Evolutionary conservation across 1,139 yeast species (phyloP), one percentile per base, ranked within the genome.

Genomic region (Hyphopichia pseudoburtonii): DNA sequence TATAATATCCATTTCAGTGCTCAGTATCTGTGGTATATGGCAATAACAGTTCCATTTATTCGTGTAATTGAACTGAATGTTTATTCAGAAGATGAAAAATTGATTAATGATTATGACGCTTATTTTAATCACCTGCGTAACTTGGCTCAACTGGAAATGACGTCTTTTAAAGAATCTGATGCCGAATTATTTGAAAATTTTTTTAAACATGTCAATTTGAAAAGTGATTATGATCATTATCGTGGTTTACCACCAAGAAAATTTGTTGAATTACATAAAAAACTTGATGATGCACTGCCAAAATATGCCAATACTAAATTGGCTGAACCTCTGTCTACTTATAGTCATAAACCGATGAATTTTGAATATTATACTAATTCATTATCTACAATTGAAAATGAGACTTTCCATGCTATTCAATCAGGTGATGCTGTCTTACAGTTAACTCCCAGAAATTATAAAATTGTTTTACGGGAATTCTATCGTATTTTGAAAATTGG

Each of bases 11-110:
- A 55, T 31, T 66, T 55, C 44, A 64, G 71, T 43, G 52, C 60
- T 3, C 69, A 66, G 41, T 64, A 60, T 45, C 52, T 68, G 1
- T 70, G 76, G 76, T 64, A 56, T 39, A 45, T 69, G 38, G 57
- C 74, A 1, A 41, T 64, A 0, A 56, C 70, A 0, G 43, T 56
- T 1, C 77, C 77, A 5, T 71, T 67, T 46, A 51, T 66, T 10
- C 47, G 67, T 30, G 58, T 70, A 1, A 44, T 64, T 36, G 76
- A 70, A 42, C 46, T 59, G 34, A 65, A 58, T 42, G 46, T 62
- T 3, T 59, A 59, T 38, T 37, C 57, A 12, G 76, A 70, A 41
- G 50, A 53, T 36, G 37, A 47, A 6, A 40, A 45, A 5, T 38
- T 55, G 2, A 41, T 61, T 9, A 41, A 47, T 23, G 49, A 56